Percentiles rank a stretch among this genome's conserved stretches.
Conservation (phyloP, 1,284 basidiomycete genomes). For the Moesziomyces sp. region DNA sequence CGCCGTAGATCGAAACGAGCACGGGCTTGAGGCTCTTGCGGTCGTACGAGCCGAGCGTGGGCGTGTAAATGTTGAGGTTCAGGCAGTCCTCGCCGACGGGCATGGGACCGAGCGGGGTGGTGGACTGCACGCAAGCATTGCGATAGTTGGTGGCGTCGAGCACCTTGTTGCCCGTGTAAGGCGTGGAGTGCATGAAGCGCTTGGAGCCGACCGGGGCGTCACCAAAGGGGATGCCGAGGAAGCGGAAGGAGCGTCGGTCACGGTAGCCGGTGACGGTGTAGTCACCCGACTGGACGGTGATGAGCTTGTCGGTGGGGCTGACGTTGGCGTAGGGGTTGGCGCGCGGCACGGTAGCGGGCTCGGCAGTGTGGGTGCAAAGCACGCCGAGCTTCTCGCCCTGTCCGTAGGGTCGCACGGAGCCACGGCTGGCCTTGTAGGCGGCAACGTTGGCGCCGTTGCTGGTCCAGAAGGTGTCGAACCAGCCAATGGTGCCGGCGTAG, state of each 20-base stretch:
- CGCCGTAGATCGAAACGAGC: constrained; percentile 71
- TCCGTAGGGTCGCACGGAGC: constrained; percentile 6
- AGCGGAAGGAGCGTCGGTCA: constrained; percentile 38
- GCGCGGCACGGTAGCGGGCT: constrained; percentile 9
- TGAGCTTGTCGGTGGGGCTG: constrained; percentile 12
- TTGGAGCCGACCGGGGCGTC: constrained; percentile 32
- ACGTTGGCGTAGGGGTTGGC: constrained; percentile 24
- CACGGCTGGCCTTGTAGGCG: constrained; percentile 30
- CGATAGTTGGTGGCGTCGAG: constrained; percentile 42
- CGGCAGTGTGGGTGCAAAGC: constrained; percentile 36
- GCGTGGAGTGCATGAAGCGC: constrained; percentile 38
- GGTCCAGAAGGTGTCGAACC: constrained; percentile 30
- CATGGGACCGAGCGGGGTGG: constrained; percentile 13
- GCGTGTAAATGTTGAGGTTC: constrained; percentile 73
- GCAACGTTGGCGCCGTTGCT: constrained; percentile 7
- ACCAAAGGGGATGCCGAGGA: constrained; percentile 43
- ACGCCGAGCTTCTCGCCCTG: constrained; percentile 40
- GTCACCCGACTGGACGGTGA: constrained; percentile 23
- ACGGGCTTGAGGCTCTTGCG: constrained; percentile 71
- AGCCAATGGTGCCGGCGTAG: constrained; percentile 22
- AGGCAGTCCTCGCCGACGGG: constrained; percentile 70
- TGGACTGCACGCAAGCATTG: constrained; percentile 33
- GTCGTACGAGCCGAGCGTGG: constrained; percentile 61
- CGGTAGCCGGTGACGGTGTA: constrained; percentile 40
- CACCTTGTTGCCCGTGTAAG: constrained; percentile 33